phyloP scores from a whole-genome alignment of 371 early-diverging fungal species.

The Apophysomyces ossiformis region DNA sequence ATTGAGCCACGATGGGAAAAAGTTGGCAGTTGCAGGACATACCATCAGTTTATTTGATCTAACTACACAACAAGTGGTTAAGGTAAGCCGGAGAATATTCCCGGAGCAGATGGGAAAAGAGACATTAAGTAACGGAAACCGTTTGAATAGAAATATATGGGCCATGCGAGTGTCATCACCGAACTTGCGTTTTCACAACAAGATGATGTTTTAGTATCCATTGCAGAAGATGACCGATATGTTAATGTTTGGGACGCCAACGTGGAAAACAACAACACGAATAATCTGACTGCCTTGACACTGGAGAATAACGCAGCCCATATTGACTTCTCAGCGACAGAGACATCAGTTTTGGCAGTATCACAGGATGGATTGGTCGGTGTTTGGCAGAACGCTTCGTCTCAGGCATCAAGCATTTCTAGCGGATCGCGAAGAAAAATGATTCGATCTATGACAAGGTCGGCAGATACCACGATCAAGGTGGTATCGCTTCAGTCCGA shows the following conservation, averaged over 20 bases:
- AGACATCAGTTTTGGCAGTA: conserved; percentile 69
- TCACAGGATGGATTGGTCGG: conserved; percentile 75
- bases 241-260: conserved; percentile 78
- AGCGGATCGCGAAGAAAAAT: conserved; percentile 48
- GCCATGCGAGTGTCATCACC: conserved; percentile 73
- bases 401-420: conserved; percentile 28
- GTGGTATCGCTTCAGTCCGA: conserved; percentile 52
- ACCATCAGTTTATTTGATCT: conserved; percentile 72
- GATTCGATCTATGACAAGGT: conserved; percentile 64
- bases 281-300: conserved; percentile 61
- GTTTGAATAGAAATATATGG: conserved; percentile 60
- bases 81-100: conserved; percentile 28
- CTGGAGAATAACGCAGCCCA: conserved; percentile 64
- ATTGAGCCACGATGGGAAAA: conserved; percentile 64
- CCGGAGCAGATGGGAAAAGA: neutral
- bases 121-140: neutral
- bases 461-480: conserved; percentile 62
- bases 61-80: conserved; percentile 50
- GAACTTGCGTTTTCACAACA: conserved; percentile 61
- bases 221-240: conserved; percentile 78
- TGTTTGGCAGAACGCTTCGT: conserved; percentile 70
- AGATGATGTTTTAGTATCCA: conserved; percentile 65
- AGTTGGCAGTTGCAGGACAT: conserved; percentile 68
- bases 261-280: conserved; percentile 53
- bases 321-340: conserved; percentile 55